phyloP scores from a whole-genome alignment of 441 rosid genomes.

The Rhodomyrtus psidioides region DNA sequence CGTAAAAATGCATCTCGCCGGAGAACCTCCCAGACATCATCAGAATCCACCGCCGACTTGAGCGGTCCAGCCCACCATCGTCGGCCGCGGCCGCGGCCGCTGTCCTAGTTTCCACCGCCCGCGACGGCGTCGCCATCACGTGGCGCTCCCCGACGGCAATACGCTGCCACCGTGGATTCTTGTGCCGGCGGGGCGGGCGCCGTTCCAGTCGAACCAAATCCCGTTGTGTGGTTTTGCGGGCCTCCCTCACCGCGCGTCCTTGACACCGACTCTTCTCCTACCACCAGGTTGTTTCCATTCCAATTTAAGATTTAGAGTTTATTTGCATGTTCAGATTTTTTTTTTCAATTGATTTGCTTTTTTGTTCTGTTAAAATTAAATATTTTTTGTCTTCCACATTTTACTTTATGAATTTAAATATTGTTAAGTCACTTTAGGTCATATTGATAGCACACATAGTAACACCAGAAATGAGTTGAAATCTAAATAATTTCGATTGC shows the following conservation, averaged over 20 bases:
- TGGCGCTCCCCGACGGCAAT: neutral
- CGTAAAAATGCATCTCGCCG: neutral
- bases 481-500: too few species aligned
- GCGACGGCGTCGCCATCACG: too few species aligned
- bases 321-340: too few species aligned
- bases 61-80: neutral
- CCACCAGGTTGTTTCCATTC: neutral
- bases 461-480: too few species aligned
- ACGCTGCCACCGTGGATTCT: rapidly evolving
- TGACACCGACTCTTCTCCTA: neutral
- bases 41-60: neutral
- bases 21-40: neutral
- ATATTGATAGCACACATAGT: too few species aligned
- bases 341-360: too few species aligned
- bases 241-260: neutral
- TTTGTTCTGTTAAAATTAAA: too few species aligned
- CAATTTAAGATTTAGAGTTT: too few species aligned
- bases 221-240: neutral
- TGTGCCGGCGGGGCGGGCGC: neutral
- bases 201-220: neutral
- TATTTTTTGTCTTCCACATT: too few species aligned
- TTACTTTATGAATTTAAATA: too few species aligned
- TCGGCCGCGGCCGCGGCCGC: rapidly evolving
- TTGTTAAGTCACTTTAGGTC: too few species aligned
- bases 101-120: too few species aligned